Percentiles rank a stretch among this genome's conserved stretches.
These are phyloP conservation scores for Alnus glutinosa DNA, from an alignment of 306 rosid genomes.

Conservation along the genomic window DNA sequence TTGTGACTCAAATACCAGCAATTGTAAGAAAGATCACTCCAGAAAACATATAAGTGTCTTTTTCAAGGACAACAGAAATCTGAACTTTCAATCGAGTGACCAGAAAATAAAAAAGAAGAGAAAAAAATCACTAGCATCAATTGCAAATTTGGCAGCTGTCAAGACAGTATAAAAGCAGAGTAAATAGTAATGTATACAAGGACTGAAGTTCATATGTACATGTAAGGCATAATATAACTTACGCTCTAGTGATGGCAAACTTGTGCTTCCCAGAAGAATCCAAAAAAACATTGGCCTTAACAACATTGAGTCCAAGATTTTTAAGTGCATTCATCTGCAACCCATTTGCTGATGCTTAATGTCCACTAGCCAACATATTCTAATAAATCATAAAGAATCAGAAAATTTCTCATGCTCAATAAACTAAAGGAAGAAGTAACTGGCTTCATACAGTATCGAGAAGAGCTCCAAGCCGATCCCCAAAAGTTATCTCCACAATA, in stretches of 20 bases:
- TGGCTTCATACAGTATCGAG: constrained; percentile 71
- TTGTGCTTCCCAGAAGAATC: constrained; percentile 97
- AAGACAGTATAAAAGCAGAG: not conserved
- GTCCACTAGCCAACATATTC: not conserved
- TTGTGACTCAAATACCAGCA: constrained; percentile 3
- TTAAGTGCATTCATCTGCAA: constrained; percentile 87
- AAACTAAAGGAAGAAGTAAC: constrained; percentile 10
- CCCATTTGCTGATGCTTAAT: constrained; percentile 34
- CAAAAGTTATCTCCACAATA: constrained; percentile 89
- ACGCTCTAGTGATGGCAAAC: constrained; percentile 83
- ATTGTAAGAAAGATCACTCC: not conserved
- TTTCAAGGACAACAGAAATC: not conserved
- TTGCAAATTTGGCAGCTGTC: not conserved
- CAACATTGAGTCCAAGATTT: constrained; percentile 86
- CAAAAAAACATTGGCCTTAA: constrained; percentile 87
- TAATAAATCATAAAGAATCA: not conserved
- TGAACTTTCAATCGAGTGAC: not conserved
- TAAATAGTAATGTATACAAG: not conserved
- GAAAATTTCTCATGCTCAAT: not conserved
- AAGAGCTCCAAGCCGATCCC: constrained; percentile 93
- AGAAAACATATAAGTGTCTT: not conserved
- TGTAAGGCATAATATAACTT: constrained; percentile 40
- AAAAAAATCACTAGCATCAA: not conserved
- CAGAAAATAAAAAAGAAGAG: not conserved
- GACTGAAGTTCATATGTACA: constrained; percentile 8